Base-by-base conservation (phyloP, 176 grass and related monocot genomes). In the Carex littledalei region DNA sequence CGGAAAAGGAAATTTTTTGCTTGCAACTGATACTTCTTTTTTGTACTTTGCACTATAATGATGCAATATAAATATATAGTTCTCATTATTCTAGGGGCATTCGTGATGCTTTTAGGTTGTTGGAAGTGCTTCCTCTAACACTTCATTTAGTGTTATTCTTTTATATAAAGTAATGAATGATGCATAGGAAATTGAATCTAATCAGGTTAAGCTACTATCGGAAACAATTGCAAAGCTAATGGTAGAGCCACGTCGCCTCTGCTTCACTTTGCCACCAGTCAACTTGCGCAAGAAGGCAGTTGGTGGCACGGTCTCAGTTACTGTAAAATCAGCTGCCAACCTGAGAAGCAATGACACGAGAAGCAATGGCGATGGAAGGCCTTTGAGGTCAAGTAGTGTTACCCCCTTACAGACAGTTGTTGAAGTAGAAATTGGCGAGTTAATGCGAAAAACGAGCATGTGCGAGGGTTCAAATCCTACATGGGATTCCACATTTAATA, bases 161-260 rank as follows among this genome's bases (percentile, higher is more conserved):
- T 55, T 22, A 29, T 77, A 31, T 32, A 12, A 47, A 35, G 59
- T 89, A 21, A 83, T 63, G 22, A 57, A 15, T 68, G 31, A 80
- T 78, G 31, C 1, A 37, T 41, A 45, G 18, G 11, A 21, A 22
- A 73, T 54, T 54, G 85, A 81, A 12, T 85, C 76, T 61, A 31
- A 86, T 16, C 58, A 98, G 95, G 91, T 95, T 66, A 98, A 98
- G 54, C 84, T 98, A 88, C 94, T 91, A 67, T 92, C 91, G 14
- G 96, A 98, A 86, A 98, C 93, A 11, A 90, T 98, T 86, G 76
- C 47, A 10, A 98, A 94, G 66, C 87, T 85, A 87, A 94, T 98
- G 93, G 90, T 98, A 72, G 96, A 95, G 86, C 96, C 96, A 68
- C 92, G 90, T 34, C 88, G 96, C 47, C 88, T 94, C 55, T 98